phyloP scores from a whole-genome alignment of 805 yeast species.

The Ogataea haglerorum region DNA sequence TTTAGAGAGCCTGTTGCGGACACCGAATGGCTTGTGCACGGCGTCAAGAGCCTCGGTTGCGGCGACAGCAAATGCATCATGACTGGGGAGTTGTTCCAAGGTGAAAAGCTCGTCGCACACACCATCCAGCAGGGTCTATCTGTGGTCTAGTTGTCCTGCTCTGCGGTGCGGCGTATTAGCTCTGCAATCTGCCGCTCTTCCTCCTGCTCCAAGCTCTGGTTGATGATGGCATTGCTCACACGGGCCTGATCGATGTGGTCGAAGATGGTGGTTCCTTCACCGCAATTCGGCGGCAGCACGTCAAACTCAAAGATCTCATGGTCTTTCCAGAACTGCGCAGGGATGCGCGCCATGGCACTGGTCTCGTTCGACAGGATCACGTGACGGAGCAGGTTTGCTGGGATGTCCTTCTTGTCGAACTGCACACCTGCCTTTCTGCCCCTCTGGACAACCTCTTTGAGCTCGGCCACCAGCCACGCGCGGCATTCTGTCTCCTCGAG shows the following conservation, averaged over 20 bases:
- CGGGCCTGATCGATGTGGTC: constrained; percentile 46
- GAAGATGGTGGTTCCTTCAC: constrained; percentile 39
- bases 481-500: constrained; percentile 50
- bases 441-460: constrained; percentile 15
- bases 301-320: constrained; percentile 69
- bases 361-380: constrained; percentile 70
- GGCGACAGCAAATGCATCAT: constrained; percentile 52
- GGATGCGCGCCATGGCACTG: constrained; percentile 66
- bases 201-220: constrained; percentile 21
- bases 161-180: constrained; percentile 14
- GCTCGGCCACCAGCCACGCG: constrained; percentile 35
- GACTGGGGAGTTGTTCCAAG: constrained; percentile 53
- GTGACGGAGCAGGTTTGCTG: constrained; percentile 62
- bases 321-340: constrained; percentile 55
- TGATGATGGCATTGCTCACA: constrained; percentile 39
- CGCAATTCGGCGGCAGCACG: constrained; percentile 56
- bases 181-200: constrained; percentile 26
- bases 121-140: constrained; percentile 64
- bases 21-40: constrained; percentile 45
- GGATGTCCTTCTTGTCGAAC: constrained; percentile 37
- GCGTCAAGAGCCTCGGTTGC: constrained; percentile 46
- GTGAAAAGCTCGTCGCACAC: constrained; percentile 54
- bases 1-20: constrained; percentile 53
- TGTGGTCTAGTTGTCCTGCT: constrained; percentile 24
- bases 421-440: constrained; percentile 16